phyloP scores from a whole-genome alignment of 805 yeast genomes.

The Candida adriatica region DNA sequence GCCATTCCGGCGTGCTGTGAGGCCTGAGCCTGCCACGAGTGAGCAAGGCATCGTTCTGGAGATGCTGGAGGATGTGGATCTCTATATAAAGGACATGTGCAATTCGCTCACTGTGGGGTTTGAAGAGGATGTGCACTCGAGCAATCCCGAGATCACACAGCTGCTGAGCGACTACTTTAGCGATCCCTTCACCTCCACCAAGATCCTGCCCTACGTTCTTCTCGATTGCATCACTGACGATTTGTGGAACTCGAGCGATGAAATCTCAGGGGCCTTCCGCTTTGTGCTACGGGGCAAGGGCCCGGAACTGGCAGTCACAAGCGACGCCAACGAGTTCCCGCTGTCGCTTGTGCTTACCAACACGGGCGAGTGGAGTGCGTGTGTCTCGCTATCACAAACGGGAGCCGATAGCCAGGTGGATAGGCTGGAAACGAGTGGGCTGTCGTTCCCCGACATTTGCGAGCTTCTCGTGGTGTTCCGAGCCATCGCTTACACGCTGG shows the following conservation, averaged over 20 bases:
- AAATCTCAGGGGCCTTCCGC: conserved; percentile 2
- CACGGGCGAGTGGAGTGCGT: conserved; percentile 1
- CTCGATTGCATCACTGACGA: conserved; percentile 8
- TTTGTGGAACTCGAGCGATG: conserved; percentile 2
- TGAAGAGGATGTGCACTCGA: no score
- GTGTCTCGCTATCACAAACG: neutral
- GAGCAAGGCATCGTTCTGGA: neutral
- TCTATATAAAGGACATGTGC: neutral
- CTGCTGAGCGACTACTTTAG: conserved; percentile 2
- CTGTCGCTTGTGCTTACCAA: neutral
- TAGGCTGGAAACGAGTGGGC: neutral
- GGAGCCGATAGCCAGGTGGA: no score
- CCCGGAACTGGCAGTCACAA: conserved; percentile 2
- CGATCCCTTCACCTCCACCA: conserved; percentile 1
- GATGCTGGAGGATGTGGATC: neutral
- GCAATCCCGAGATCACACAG: no score
- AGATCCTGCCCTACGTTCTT: conserved; percentile 4
- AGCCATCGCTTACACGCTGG: conserved; percentile 3
- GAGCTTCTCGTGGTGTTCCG: conserved; percentile 2
- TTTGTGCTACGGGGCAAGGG: conserved; percentile 3
- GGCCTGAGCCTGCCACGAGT: no score
- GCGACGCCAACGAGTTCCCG: conserved; percentile 1
- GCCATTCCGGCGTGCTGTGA: no score
- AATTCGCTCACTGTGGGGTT: no score
- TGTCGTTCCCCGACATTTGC: conserved; percentile 1